Evolutionary conservation across 345 rosid genomes (phyloP).

Genomic region (Abelmoschus esculentus): DNA sequence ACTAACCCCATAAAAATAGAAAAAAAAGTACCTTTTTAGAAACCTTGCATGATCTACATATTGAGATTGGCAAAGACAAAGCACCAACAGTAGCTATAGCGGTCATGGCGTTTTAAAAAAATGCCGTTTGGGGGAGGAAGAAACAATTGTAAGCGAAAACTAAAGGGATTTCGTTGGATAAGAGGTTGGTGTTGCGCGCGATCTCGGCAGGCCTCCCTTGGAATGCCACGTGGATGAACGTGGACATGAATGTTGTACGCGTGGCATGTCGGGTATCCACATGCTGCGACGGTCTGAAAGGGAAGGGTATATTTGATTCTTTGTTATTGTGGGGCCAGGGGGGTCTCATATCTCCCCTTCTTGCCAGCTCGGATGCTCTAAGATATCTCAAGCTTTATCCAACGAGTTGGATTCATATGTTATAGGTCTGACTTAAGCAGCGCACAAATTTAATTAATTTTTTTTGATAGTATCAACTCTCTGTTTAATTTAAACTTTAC

Average conservation of each 20-base stretch:
- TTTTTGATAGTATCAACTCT: no score
- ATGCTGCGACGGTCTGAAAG: conserved; percentile 20
- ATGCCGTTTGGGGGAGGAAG: not conserved
- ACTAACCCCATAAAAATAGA: not conserved
- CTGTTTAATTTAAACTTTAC: no score
- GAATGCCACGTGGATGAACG: conserved; percentile 51
- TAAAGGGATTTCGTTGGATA: conserved; percentile 48
- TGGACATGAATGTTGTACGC: conserved; percentile 11
- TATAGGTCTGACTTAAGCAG: no score
- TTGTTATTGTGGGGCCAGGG: conserved; percentile 10
- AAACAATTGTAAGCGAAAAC: not conserved
- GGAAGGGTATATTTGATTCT: not conserved
- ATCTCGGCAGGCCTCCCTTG: conserved; percentile 61
- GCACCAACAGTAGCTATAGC: conserved; percentile 63
- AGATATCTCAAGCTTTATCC: conserved; percentile 25
- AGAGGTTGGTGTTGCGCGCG: conserved; percentile 56
- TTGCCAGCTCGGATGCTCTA: conserved; percentile 55
- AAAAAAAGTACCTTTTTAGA: conserved; percentile 48
- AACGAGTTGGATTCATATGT: no score
- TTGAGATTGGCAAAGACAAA: conserved; percentile 64
- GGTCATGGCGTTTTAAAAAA: conserved; percentile 49
- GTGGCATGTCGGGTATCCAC: conserved; percentile 59
- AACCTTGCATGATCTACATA: conserved; percentile 44
- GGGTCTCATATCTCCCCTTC: conserved; percentile 4
- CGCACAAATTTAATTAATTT: no score